Evolutionary conservation across 1,139 yeast genomes (phyloP), one percentile per base, ranked within the genome.

Genomic region (Scheffersomyces titani): DNA sequence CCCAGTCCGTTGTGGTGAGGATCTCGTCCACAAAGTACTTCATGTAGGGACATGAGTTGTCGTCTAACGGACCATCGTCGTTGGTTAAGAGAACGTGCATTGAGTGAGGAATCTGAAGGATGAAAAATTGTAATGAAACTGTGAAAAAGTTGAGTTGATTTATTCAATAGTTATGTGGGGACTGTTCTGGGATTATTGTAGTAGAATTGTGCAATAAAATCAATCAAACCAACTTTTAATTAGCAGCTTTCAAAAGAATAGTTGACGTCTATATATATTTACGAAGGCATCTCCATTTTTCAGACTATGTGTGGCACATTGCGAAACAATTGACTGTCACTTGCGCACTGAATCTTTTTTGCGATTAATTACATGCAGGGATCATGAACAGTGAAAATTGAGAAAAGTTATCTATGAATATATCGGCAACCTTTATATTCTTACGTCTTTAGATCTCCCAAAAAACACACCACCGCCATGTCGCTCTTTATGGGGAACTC

Each of bases 31-130:
- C 93, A 53, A 94, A 81, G 64, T 85, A 89, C 67, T 90, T 89
- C 61, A 94, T 82, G 72, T 93, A 94, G 1, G 98, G 98, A 53
- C 97, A 91, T n/a, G 87, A 79, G 52, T 79, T 73, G 62, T 86
- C 90, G 65, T 89, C 86, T 64, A 96, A 87, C 0, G 98, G 98
- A 30, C 99, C 99, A 69, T 94, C 99, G 72, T 94, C 99, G 73
- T 94, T 94, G 22, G 97, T 92, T 54, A 93, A 72, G 52, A 80
- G 72, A 36, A 80, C 70, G 62, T 79, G 83, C 84, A 80, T 80
- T 52, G 50, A 48, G 19, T 7, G 18, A 18, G n/a, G 24, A 30
- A 30, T 30, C 40, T 30, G 40, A 30, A 30, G 4, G 13, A 6
- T 30, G 40, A 6, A 30, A 30, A 30, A 11, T 6, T 2, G 40